Conservation (phyloP, 257 asterid species). For the Scutellaria galericulata region DNA sequence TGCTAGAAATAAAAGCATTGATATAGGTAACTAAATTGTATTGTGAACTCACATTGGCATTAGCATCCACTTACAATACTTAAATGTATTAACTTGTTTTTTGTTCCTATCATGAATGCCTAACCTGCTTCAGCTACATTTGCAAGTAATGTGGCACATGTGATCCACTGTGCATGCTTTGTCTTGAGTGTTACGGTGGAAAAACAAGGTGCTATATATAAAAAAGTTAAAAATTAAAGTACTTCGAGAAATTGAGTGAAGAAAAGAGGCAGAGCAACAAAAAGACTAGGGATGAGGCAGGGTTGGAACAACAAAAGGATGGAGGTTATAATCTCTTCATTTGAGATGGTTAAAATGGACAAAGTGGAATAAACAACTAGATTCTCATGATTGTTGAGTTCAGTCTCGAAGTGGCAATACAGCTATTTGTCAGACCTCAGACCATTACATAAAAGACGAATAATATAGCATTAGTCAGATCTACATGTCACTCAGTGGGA, state of each 20-base stretch:
- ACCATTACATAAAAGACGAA: neutral
- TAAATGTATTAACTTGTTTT: neutral
- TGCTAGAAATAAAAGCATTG: conserved; percentile 71
- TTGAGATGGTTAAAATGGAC: neutral
- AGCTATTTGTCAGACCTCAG: neutral
- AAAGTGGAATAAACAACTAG: conserved; percentile 2
- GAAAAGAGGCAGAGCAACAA: neutral
- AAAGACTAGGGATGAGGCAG: neutral
- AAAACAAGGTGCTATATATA: neutral
- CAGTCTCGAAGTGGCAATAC: conserved; percentile 1
- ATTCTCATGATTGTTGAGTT: neutral
- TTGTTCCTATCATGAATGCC: conserved; percentile 1
- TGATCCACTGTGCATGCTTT: conserved; percentile 18
- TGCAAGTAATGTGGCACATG: neutral
- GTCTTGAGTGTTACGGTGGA: neutral
- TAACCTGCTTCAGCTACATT: conserved; percentile 15
- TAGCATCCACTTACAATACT: conserved; percentile 5
- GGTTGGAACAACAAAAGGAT: neutral
- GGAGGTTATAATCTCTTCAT: neutral
- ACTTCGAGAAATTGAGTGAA: neutral
- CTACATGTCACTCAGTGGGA: neutral
- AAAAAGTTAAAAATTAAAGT: neutral
- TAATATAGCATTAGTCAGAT: neutral
- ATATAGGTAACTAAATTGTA: conserved; percentile 59
- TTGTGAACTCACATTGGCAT: conserved; percentile 11